A percentile compares a stretch with the other conserved stretches of the same genome.
phyloP scores from a whole-genome alignment of 2,329 filamentous ascomycete species.

The Exophiala dermatitidis region DNA sequence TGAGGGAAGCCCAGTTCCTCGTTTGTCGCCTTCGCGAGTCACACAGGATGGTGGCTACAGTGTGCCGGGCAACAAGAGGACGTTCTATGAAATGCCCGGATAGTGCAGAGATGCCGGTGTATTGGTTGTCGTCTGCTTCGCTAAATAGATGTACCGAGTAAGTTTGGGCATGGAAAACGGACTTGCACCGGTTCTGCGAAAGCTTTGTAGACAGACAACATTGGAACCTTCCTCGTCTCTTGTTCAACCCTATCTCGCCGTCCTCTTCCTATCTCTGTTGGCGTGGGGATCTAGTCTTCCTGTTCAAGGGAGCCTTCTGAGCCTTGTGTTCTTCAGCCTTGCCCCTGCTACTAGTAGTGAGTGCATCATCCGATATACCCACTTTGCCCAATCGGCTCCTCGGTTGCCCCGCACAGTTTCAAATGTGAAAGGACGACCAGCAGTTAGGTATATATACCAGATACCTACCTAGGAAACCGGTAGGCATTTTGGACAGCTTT shows the following conservation, averaged over 20 bases:
- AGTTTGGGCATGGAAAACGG: too few relatives aligned
- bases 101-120: neutral
- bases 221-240: too few relatives aligned
- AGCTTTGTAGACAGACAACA: too few relatives aligned
- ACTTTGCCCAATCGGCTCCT: neutral
- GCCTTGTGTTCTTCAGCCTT: neutral
- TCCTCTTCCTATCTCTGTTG: too few relatives aligned
- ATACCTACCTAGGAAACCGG: too few relatives aligned
- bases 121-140: neutral
- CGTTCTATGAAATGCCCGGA: slow-evolving; percentile 22
- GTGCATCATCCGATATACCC: slow-evolving; percentile 1
- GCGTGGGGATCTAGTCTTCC: too few relatives aligned
- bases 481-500: too few relatives aligned
- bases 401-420: neutral
- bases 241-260: too few relatives aligned
- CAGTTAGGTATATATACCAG: too few relatives aligned
- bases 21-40: slow-evolving; percentile 10
- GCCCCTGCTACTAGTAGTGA: neutral
- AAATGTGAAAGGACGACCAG: too few relatives aligned
- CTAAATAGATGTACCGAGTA: neutral
- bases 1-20: slow-evolving; percentile 15
- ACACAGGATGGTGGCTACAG: slow-evolving; percentile 14
- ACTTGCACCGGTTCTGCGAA: too few relatives aligned
- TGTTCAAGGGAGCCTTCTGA: neutral
- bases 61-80: slow-evolving; percentile 14